Evolutionary conservation across 352 stramenopile species (phyloP).

Genomic region (Globisporangium echinulatum): DNA sequence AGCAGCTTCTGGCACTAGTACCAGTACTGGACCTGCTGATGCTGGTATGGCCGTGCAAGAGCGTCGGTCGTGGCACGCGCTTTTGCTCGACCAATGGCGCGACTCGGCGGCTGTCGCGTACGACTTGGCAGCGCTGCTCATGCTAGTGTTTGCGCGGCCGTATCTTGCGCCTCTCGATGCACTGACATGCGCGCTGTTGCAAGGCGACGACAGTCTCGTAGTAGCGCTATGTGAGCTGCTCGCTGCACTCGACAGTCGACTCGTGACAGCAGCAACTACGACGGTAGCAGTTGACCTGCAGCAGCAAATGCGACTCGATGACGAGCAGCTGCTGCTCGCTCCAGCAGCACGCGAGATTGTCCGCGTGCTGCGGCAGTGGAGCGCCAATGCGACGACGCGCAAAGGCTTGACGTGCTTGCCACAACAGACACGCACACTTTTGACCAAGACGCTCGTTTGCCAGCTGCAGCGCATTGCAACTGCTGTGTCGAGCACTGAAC

Average conservation of each 20-base stretch:
- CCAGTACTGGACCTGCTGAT: too few species aligned
- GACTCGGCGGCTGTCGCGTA: slow-evolving; percentile 9
- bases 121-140: slow-evolving; percentile 15
- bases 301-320: too few species aligned
- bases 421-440: neutral
- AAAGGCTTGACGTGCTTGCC: neutral
- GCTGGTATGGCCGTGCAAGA: too few species aligned
- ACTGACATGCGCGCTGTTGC: slow-evolving; percentile 2
- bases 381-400: neutral
- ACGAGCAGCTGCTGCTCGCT: neutral
- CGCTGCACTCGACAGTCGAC: too few species aligned
- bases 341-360: neutral
- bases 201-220: neutral
- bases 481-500: neutral
- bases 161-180: slow-evolving; percentile 1
- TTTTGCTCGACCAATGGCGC: slow-evolving; percentile 8
- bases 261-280: neutral
- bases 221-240: slow-evolving; percentile 1
- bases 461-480: neutral
- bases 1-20: too few species aligned
- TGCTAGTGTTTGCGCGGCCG: slow-evolving; percentile 15
- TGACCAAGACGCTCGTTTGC: slow-evolving; percentile 1
- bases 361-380: slow-evolving; percentile 8
- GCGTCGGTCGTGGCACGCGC: slow-evolving; percentile 10
- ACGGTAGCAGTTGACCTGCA: too few species aligned